Base-by-base conservation (phyloP, 768 basidiomycete species). In the Mycena vulgaris region DNA sequence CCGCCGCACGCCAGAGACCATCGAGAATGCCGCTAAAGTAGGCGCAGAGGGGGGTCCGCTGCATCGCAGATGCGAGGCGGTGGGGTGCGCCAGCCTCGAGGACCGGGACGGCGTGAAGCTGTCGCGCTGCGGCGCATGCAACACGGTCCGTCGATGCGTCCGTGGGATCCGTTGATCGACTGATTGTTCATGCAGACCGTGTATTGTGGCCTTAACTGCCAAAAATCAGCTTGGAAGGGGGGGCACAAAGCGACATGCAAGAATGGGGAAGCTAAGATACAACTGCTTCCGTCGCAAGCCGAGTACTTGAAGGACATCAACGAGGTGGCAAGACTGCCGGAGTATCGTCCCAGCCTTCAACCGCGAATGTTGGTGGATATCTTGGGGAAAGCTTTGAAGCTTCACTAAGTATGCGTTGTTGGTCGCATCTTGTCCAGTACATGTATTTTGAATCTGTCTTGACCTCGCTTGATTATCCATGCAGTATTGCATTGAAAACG, bases 1-100 rank as follows among this genome's bases (percentile, higher is more conserved):
- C 21, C n/a, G 19, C n/a, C 64, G 64, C 11, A 10, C n/a, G 13
- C 33, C 33, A 4, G 35, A 49, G 47, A 16, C 7, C 7, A 66
- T 66, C 27, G 64, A 66, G 27, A 40, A 57, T 14, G 64, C 64
- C 0, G 56, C 64, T 7, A 66, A 66, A 31, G 45, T 66, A 2
- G 64, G 64, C 2, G 2, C 30, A 11, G 28, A 55, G 31, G 64
- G 64, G 10, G 64, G 63, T 2, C 63, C 63, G 9, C 35, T 66
- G 27, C 37, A 58, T 14, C 56, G 55, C 1, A 35, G 21, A 49
- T 66, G 64, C 47, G 64, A 66, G 47, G 56, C 55, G 8, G 23
- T 14, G 9, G 55, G 47, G 25, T 64, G 63, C 40, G 21, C 60
- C 7, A 62, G 21, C 5, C 16, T 62, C 19, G 60, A 62, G 42